A percentile compares a stretch with the other conserved stretches of the same genome.
Conservation (phyloP, 176 grass and related monocot species). For the Triticum monococcum region DNA sequence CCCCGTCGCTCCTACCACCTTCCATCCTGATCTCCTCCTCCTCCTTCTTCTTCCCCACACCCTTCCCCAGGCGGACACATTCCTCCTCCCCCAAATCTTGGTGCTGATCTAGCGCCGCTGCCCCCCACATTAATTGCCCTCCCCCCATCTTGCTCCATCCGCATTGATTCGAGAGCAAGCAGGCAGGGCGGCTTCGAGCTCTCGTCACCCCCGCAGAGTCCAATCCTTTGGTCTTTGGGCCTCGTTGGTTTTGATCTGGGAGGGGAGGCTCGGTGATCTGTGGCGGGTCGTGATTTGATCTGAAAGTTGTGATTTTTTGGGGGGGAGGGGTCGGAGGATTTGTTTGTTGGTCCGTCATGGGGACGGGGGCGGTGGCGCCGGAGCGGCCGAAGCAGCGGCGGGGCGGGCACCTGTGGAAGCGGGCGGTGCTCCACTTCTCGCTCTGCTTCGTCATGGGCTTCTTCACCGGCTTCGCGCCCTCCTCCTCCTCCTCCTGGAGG, state of each 20-base stretch:
- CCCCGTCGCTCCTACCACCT: neutral
- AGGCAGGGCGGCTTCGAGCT: neutral
- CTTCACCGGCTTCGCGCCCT: slow-evolving; percentile 96
- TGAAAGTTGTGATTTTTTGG: neutral
- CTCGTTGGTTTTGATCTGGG: neutral
- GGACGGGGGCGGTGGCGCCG: slow-evolving; percentile 35
- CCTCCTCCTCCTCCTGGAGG: slow-evolving; percentile 36
- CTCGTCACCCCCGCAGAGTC: neutral
- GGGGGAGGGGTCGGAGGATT: neutral
- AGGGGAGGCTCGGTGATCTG: neutral
- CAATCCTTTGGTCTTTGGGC: neutral
- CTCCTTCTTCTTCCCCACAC: neutral
- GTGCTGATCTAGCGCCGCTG: neutral
- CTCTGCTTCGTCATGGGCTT: slow-evolving; percentile 98
- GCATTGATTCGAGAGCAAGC: neutral
- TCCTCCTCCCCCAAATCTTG: slow-evolving; percentile 10
- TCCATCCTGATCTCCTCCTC: neutral
- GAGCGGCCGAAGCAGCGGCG: slow-evolving; percentile 57
- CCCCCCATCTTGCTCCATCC: neutral
- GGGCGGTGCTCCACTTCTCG: slow-evolving; percentile 89
- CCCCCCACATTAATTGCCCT: slow-evolving; percentile 4
- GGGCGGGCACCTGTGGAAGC: slow-evolving; percentile 80
- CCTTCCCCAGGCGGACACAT: neutral
- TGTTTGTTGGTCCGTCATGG: slow-evolving; percentile 3
- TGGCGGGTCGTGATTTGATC: slow-evolving; percentile 31